Base-by-base conservation (phyloP, 2,329 filamentous ascomycete genomes). In the Epicoccum nigrum region DNA sequence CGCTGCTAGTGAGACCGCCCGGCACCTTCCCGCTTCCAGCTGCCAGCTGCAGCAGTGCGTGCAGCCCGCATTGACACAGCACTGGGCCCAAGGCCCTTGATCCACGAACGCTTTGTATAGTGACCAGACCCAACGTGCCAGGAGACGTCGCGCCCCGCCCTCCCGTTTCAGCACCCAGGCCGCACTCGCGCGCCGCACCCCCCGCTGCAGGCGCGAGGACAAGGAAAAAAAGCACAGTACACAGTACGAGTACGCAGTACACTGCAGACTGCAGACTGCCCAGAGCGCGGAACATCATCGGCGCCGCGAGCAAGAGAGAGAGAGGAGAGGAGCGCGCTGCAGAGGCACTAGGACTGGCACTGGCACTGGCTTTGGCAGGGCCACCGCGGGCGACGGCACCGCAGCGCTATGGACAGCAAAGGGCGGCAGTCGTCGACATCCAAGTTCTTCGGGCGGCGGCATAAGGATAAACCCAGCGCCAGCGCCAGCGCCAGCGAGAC, bases 361-460 rank as follows among this genome's bases (percentile, higher is more conserved):
- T n/a, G n/a, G n/a, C n/a, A n/a, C n/a, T n/a, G n/a, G n/a, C n/a
- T n/a, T n/a, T n/a, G n/a, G 3, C 9, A 25, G 23, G 9, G 23
- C 6, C 6, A 25, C 23, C 23, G 23, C 9, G 23, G 23, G 23
- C 23, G 23, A 25, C 23, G 23, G 23, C 6, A 9, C 23, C 23
- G 23, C 23, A 25, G 8, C 12, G 50, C 40, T 81, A 65, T 83
- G 70, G 81, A 88, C 79, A 87, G 90, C 79, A 91, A 92, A 78
- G 82, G 87, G 67, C 86, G 89, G 75, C 89, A 93, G 80, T 91
- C 89, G 60, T 92, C 90, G 68, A 87, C 86, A 70, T 83, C 85
- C 71, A 88, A 87, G 57, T 91, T 97, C 80, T 97, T 97, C 79
- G 92, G 90, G 67, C 85, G 92, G 70, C 89, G 82, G 55, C 79